These are phyloP conservation scores for Oryza officinalis DNA, from an alignment of 176 grass and related monocot species.

Conservation along the genomic window DNA sequence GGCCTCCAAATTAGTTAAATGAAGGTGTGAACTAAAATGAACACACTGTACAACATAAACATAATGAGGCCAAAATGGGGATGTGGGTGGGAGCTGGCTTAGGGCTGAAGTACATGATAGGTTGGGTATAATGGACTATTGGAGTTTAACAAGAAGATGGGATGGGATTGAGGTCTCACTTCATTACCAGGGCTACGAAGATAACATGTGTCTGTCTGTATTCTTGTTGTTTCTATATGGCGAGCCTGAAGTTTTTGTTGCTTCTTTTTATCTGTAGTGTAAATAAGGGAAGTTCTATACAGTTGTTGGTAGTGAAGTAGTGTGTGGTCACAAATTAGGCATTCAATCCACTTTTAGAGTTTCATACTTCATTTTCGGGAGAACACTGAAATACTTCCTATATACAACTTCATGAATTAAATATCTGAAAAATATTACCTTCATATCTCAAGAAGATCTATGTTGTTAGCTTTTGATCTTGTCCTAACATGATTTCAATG, in stretches of 20 bases:
- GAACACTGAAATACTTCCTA: neutral
- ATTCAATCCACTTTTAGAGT: neutral
- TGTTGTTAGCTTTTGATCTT: conserved; percentile 18
- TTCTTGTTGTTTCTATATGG: neutral
- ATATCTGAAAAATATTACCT: neutral
- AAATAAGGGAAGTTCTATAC: neutral
- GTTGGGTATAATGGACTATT: neutral
- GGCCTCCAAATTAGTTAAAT: neutral
- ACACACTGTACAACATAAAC: neutral
- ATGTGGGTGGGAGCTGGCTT: neutral
- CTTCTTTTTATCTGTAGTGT: neutral
- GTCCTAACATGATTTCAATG: neutral
- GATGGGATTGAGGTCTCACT: neutral
- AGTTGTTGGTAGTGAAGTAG: neutral
- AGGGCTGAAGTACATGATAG: neutral
- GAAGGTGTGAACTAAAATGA: neutral
- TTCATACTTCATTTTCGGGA: neutral
- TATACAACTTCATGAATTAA: neutral
- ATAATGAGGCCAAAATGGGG: neutral
- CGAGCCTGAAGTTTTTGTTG: neutral
- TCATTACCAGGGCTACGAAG: neutral
- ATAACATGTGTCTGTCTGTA: neutral
- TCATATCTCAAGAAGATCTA: conserved; percentile 4
- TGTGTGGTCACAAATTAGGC: neutral
- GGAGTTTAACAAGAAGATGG: neutral